Conservation (phyloP, 1,284 basidiomycete genomes). For the Melampsora americana region DNA sequence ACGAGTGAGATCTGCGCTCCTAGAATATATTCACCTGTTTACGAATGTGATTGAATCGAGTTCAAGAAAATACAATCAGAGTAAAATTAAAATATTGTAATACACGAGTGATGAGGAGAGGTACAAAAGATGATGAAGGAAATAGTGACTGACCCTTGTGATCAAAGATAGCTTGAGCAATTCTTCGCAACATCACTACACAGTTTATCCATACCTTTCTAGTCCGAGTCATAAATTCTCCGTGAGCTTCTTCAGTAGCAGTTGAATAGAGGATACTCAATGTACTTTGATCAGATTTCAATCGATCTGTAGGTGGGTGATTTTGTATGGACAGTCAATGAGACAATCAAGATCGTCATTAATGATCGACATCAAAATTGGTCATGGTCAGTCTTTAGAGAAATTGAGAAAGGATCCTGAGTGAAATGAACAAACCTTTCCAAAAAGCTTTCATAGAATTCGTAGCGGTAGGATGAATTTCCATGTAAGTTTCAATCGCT, state of each 20-base stretch:
- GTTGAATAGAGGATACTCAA: background rate
- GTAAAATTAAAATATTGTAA: no score
- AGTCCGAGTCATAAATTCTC: background rate
- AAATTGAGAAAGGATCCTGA: background rate
- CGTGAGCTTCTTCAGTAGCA: background rate
- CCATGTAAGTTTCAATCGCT: background rate
- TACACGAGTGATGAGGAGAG: no score
- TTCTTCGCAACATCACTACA: background rate
- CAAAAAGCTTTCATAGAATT: slow-evolving; percentile 5
- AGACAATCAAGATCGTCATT: no score
- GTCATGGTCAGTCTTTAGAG: no score
- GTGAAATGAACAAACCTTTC: background rate
- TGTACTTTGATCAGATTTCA: background rate
- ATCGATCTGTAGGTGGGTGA: background rate
- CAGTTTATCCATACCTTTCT: background rate
- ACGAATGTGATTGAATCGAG: no score
- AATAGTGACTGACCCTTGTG: background rate
- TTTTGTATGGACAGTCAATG: no score
- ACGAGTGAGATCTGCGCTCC: background rate
- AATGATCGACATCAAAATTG: no score
- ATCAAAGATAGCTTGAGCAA: background rate
- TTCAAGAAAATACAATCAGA: background rate
- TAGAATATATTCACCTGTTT: slow-evolving; percentile 1
- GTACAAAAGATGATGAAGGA: background rate
- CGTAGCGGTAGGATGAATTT: background rate